phyloP scores from a whole-genome alignment of 2,329 filamentous ascomycete genomes.

The Verticillium zaregamsianum region DNA sequence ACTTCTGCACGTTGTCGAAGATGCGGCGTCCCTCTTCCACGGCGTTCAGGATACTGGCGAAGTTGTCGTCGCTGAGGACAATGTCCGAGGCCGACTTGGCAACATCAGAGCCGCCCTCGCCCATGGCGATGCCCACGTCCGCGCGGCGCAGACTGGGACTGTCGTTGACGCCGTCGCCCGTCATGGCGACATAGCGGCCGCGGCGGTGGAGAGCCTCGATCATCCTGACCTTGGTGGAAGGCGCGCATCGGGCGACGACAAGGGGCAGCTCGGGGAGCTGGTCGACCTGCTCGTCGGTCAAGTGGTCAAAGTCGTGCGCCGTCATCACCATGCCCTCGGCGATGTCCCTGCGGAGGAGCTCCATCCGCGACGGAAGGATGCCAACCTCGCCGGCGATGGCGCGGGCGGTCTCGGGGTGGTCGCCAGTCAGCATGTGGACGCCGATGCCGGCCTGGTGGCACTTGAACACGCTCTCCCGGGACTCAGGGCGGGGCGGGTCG shows the following conservation, averaged over 20 bases:
- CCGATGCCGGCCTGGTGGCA: slow-evolving; percentile 56
- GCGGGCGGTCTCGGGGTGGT: slow-evolving; percentile 56
- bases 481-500: slow-evolving; percentile 63
- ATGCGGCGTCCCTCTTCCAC: slow-evolving; percentile 65
- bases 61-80: slow-evolving; percentile 67
- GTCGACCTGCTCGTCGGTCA: slow-evolving; percentile 60
- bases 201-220: slow-evolving; percentile 68
- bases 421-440: slow-evolving; percentile 63
- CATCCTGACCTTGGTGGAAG: slow-evolving; percentile 69
- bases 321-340: slow-evolving; percentile 57
- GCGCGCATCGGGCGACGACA: slow-evolving; percentile 67
- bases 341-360: slow-evolving; percentile 44
- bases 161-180: slow-evolving; percentile 68
- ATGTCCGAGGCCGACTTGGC: slow-evolving; percentile 64
- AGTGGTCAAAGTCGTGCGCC: slow-evolving; percentile 58
- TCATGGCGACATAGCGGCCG: slow-evolving; percentile 61
- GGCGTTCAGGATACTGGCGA: slow-evolving; percentile 36
- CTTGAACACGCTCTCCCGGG: slow-evolving; percentile 45
- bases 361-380: slow-evolving; percentile 47
- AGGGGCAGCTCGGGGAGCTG: slow-evolving; percentile 57
- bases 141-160: slow-evolving; percentile 62
- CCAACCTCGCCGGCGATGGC: slow-evolving; percentile 58
- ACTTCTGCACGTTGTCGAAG: slow-evolving; percentile 70
- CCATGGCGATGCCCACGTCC: slow-evolving; percentile 70
- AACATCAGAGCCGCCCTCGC: slow-evolving; percentile 60